phyloP scores from a whole-genome alignment of 495 filamentous ascomycete species.

The Copromyces sp. region DNA sequence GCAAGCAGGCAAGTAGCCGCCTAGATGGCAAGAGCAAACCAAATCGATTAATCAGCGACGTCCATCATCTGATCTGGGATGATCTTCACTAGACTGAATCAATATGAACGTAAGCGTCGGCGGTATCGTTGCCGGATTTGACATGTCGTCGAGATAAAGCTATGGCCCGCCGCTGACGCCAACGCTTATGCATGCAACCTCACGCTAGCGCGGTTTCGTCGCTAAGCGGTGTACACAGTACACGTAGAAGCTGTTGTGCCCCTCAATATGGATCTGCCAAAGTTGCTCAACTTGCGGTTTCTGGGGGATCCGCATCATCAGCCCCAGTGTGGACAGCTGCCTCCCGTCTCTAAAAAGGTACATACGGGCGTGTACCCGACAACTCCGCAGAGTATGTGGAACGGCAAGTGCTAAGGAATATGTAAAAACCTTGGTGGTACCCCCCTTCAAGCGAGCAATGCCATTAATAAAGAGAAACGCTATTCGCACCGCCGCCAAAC shows the following conservation, averaged over 20 bases:
- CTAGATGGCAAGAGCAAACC: background rate
- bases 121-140: background rate
- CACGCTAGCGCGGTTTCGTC: background rate
- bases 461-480: too few species aligned
- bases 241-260: background rate
- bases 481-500: too few species aligned
- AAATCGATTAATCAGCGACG: background rate
- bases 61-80: background rate
- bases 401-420: too few species aligned
- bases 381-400: too few species aligned
- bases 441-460: too few species aligned
- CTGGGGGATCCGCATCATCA: too few species aligned
- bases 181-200: background rate
- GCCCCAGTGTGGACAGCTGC: background rate
- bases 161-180: background rate
- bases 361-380: background rate
- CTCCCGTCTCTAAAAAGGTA: background rate
- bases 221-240: too few species aligned
- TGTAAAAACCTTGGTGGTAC: too few species aligned
- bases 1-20: background rate
- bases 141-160: background rate
- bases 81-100: background rate
- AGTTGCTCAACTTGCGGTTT: too few species aligned
- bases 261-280: too few species aligned
- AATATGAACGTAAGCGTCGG: background rate